Evolutionary conservation across 2,329 filamentous ascomycete species (phyloP), one percentile per base, ranked within the genome.

Genomic region (Aspergillus sp.): DNA sequence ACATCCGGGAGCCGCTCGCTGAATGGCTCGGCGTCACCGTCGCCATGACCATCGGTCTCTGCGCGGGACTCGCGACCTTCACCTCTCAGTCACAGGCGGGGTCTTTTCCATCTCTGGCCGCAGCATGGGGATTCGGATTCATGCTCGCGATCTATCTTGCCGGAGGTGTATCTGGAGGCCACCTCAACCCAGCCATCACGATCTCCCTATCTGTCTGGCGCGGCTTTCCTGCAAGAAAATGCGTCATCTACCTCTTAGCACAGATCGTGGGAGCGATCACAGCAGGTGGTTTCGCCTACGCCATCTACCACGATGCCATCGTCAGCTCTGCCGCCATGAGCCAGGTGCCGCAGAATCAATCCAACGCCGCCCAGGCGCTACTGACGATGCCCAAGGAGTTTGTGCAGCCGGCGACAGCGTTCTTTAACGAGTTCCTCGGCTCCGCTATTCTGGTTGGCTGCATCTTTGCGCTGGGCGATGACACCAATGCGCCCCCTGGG

Each of bases 171-270:
- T 77, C 73, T 3, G 77, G 78, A 52, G 75, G 71, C 0, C 77
- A 80, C 49, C 65, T 80, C n/a, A 80, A 78, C 45, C 78, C 78
- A 0, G 74, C 71, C 0, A 68, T 80, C 5, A 75, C 75, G 0
- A 66, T 78, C 16, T 43, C 63, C 1, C 55, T 72, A 3, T 62
- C 60, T 13, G 53, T 68, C 3, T 72, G 64, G 44, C 68, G 70
- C 3, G 71, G 70, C 10, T 72, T 73, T 36, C 71, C 69, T 0
- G 64, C 58, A 6, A 56, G 59, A 0, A 56, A 62, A 16, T 62
- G 60, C 3, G 40, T 58, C 1, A 50, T 60, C 0, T 73, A 72
- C 47, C 58, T 70, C n/a, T 41, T 63, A 2, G 67, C 69, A 0
- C 71, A 75, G 50, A 53, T 73, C 5, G 55, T 73, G 1, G 71